A percentile compares a stretch with the other conserved stretches of the same genome.
Evolutionary conservation across 139 green algal species (phyloP).

Genomic region (Chlamydomonas sp.): DNA sequence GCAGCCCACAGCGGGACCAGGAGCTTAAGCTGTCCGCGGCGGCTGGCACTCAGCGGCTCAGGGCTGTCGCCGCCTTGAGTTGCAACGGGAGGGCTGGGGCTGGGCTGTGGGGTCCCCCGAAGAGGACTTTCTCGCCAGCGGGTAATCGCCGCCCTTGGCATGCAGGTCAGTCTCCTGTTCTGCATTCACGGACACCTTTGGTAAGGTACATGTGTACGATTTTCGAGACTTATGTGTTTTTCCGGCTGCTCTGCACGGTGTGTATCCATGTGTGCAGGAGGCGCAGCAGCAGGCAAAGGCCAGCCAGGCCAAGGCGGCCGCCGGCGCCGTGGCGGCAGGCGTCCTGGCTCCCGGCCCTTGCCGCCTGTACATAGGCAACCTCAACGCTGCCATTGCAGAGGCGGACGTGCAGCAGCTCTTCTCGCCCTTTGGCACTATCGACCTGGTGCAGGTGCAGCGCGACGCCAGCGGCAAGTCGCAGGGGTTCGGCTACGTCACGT

Average conservation of each 20-base stretch:
- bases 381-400: constrained; percentile 67
- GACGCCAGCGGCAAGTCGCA: constrained; percentile 67
- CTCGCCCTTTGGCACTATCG: constrained; percentile 86
- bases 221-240: too few relatives aligned
- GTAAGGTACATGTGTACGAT: too few relatives aligned
- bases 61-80: too few relatives aligned
- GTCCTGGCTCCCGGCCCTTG: constrained; percentile 17
- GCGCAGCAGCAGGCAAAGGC: constrained; percentile 76
- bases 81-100: too few relatives aligned
- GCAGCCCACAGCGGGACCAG: too few relatives aligned
- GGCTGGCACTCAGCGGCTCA: too few relatives aligned
- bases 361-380: constrained; percentile 47
- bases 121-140: too few relatives aligned
- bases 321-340: constrained; percentile 29
- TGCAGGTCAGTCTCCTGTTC: too few relatives aligned
- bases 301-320: constrained; percentile 45
- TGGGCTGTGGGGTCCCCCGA: too few relatives aligned
- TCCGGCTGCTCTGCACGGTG: background rate
- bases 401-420: constrained; percentile 82
- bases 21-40: too few relatives aligned
- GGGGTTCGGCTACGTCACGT: constrained; percentile 73
- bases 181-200: too few relatives aligned
- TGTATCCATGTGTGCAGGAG: constrained; percentile 50
- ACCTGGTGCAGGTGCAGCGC: constrained; percentile 70
- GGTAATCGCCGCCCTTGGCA: too few relatives aligned